phyloP scores from a whole-genome alignment of 2,329 filamentous ascomycete species.

The Pyricularia grisea region DNA sequence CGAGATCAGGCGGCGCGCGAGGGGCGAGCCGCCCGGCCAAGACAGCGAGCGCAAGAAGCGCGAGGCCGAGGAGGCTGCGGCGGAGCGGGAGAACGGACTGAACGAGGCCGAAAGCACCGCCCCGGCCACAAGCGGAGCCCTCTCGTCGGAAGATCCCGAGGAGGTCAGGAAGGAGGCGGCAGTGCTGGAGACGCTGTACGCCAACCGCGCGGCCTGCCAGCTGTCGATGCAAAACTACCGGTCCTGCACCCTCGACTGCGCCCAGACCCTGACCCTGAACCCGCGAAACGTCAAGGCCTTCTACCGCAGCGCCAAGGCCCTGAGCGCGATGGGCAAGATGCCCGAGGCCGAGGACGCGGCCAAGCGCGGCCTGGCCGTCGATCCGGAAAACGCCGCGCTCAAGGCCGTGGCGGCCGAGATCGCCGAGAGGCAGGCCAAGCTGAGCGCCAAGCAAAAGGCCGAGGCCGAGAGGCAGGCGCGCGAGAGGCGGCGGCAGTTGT shows the following conservation, averaged over 20 bases:
- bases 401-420: conserved; percentile 45
- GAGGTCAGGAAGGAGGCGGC: conserved; percentile 50
- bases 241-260: conserved; percentile 77
- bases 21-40: conserved; percentile 17
- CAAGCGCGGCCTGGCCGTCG: conserved; percentile 62
- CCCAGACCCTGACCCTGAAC: conserved; percentile 69
- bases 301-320: conserved; percentile 73
- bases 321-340: conserved; percentile 70
- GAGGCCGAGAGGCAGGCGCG: conserved; percentile 46
- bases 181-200: conserved; percentile 67
- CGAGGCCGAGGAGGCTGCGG: background rate
- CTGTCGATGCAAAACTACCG: conserved; percentile 84
- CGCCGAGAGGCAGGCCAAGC: conserved; percentile 45
- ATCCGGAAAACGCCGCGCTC: conserved; percentile 60
- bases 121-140: conserved; percentile 15
- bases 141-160: conserved; percentile 45
- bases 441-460: conserved; percentile 39
- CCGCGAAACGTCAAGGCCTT: conserved; percentile 78
- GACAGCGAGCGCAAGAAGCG: conserved; percentile 1
- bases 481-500: conserved; percentile 44
- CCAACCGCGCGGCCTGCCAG: conserved; percentile 86
- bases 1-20: conserved; percentile 48
- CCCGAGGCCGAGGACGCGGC: conserved; percentile 75
- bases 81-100: background rate
- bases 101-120: conserved; percentile 22